phyloP scores from a whole-genome alignment of 2,329 filamentous ascomycete genomes.

The Arthrobotrys iridis region DNA sequence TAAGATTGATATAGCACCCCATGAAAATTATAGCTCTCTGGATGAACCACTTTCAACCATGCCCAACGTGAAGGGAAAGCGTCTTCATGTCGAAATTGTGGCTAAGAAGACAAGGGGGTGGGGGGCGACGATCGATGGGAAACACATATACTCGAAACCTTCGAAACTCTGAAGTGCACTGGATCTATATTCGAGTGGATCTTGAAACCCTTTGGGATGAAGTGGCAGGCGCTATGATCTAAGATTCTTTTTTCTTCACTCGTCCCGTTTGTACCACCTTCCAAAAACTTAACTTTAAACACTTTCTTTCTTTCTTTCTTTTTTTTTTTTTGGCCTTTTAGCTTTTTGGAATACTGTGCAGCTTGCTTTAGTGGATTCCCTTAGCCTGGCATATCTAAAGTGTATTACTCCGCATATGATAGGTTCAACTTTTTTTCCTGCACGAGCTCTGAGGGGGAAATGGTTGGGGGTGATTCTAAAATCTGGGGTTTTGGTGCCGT shows the following conservation, averaged over 20 bases:
- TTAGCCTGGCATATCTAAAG: neutral
- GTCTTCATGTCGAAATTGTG: slow-evolving; percentile 20
- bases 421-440: neutral
- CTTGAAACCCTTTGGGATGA: neutral
- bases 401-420: slow-evolving; percentile 23
- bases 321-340: no score
- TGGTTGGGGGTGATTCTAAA: slow-evolving; percentile 8
- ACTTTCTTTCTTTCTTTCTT: no score
- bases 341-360: slow-evolving; percentile 11
- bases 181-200: neutral
- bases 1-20: neutral
- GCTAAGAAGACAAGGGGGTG: slow-evolving; percentile 2
- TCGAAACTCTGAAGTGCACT: no score
- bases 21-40: neutral
- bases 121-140: no score
- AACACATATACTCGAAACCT: neutral
- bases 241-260: neutral
- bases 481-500: slow-evolving; percentile 31
- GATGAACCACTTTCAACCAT: no score
- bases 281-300: slow-evolving; percentile 7
- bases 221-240: neutral
- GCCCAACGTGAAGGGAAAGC: neutral
- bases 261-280: slow-evolving; percentile 12
- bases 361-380: slow-evolving; percentile 9
- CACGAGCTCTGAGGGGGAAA: slow-evolving; percentile 29